Evolutionary conservation across 768 basidiomycete genomes (phyloP), one percentile per base, ranked within the genome.

Genomic region (Mycena maculata): DNA sequence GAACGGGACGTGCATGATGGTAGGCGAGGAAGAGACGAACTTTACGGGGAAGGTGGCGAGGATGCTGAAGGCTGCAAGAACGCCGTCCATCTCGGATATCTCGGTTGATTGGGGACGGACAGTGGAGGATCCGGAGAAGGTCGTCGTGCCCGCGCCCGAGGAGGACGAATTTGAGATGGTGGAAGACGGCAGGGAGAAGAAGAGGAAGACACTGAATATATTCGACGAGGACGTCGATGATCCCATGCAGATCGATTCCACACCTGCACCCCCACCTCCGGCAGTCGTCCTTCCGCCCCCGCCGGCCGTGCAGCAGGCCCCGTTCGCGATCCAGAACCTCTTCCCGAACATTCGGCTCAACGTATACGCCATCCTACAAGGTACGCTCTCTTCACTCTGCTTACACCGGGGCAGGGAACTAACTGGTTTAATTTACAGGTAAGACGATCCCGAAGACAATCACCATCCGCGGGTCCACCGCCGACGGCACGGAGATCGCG

Each of bases 51-150:
- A 86, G 66, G 79, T 79, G 22, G 72, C 81, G 2, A 71, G 72
- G 18, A 76, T 87, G 42, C 62, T 87, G 28, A 76, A 77, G 8
- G 83, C 82, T 1, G 82, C 83, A 7, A 72, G 75, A 30, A 75
- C 79, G 5, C 77, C 77, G 22, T 73, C 74, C 27, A 76, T 85
- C 60, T 74, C 77, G 48, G 71, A 77, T 15, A 72, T 83, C 20
- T 60, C 70, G 12, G 63, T 86, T 39, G 80, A 84, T 53, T 85
- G 84, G 83, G 68, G 71, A 10, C 52, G 33, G 31, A 36, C 70
- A 1, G 49, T 18, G 8, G 49, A 52, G 31, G 30, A 27, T 22
- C 15, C 15, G 36, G 54, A 31, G 25, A 47, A 58, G 60, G 30
- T 6, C 22, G 20, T 20, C 7, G 13, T 25, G 15, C n/a, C n/a